Evolutionary conservation across 805 yeast species (phyloP).

Genomic region (Cyberlindnera amylophila): DNA sequence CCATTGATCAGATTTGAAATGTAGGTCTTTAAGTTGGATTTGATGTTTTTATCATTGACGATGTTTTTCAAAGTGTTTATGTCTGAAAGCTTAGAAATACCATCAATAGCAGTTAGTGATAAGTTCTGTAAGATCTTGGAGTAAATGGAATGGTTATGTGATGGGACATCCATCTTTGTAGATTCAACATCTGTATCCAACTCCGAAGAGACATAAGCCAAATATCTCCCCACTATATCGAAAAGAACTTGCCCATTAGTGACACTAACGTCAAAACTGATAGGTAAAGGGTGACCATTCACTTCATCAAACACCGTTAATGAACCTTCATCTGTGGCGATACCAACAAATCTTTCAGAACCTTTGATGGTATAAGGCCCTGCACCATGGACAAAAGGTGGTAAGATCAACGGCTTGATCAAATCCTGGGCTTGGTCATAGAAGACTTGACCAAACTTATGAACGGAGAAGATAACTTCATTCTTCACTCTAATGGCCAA

Average conservation of each 20-base stretch:
- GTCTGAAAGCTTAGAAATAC: slow-evolving; percentile 45
- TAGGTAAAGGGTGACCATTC: slow-evolving; percentile 17
- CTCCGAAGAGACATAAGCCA: slow-evolving; percentile 34
- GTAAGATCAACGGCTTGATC: slow-evolving; percentile 22
- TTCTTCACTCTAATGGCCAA: slow-evolving; percentile 5
- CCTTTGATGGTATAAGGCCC: slow-evolving; percentile 24
- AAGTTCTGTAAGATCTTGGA: slow-evolving; percentile 39
- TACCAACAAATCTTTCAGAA: slow-evolving; percentile 22
- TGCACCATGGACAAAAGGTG: slow-evolving; percentile 26
- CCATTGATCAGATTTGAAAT: slow-evolving; percentile 20
- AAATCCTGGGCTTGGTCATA: slow-evolving; percentile 3
- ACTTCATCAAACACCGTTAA: slow-evolving; percentile 24
- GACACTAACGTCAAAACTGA: slow-evolving; percentile 17
- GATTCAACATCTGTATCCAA: background rate
- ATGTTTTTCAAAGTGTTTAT: slow-evolving; percentile 19
- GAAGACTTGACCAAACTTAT: slow-evolving; percentile 23
- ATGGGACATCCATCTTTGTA: slow-evolving; percentile 20
- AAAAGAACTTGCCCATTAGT: slow-evolving; percentile 37
- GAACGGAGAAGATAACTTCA: slow-evolving; percentile 14
- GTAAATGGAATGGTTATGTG: slow-evolving; percentile 21
- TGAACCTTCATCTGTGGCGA: slow-evolving; percentile 29
- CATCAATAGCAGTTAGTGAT: slow-evolving; percentile 52
- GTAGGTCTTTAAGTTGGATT: slow-evolving; percentile 13
- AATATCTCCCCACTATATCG: slow-evolving; percentile 40
- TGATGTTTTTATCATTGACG: slow-evolving; percentile 13